Evolutionary conservation across 179 eudicot species (phyloP), one percentile per base, ranked within the genome.

Genomic region (Corrigiola litoralis): DNA sequence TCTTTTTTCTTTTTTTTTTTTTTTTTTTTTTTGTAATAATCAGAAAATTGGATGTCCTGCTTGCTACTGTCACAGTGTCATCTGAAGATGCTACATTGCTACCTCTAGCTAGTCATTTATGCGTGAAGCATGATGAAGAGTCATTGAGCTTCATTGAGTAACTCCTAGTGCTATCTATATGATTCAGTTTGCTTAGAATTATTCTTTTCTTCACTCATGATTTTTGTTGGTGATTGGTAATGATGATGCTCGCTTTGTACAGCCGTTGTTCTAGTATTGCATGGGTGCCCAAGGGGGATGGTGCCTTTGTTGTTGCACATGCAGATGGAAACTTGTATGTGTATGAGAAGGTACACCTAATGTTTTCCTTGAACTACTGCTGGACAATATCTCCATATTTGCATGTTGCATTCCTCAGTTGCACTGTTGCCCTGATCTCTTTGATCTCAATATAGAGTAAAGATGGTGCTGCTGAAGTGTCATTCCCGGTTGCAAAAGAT

Each of bases 241-340:
- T 37, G 23, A 58, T 67, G n/a, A 47, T 63, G 64, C 46, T 75
- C 77, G 51, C 55, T 62, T 64, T 66, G 41, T 65, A 71, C 89
- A 92, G 98, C 67, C 89, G 95, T 17, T 92, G 98, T 77, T 79
- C 87, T 37, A 77, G 92, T 78, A 70, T 92, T 79, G 84, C 90
- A 20, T 92, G 98, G 96, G 84, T 92, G 56, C 96, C 98, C 47
- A 80, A 81, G 67, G 82, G 92, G 51, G 91, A 89, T 74, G 98
- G 98, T 51, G 64, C 88, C 62, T 92, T 92, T 63, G 80, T 85
- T 58, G 95, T 85, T 78, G 94, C 84, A 69, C 92, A 92, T 82
- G 89, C 95, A 63, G 96, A 92, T 85, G 98, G 98, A 77, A 92
- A 89, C 72, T 63, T 92, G 71, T 92, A 85, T 54, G 87, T 87